Evolutionary conservation across 169 alveolate genomes (phyloP).

Genomic region (Plasmodium billcollinsi): DNA sequence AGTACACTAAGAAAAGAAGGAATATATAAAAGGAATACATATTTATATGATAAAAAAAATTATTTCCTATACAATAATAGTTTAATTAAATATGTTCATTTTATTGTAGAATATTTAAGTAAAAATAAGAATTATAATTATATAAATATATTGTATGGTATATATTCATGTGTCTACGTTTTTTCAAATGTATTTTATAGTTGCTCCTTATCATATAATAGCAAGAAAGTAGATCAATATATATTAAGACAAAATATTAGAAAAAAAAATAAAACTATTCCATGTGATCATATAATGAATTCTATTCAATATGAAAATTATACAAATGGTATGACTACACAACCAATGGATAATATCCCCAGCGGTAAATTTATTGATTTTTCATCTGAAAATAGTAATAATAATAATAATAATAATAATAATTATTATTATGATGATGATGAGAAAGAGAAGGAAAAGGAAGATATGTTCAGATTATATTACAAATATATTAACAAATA

Average conservation of each 20-base stretch:
- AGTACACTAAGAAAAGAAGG: slow-evolving; percentile 1
- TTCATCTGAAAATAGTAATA: background rate
- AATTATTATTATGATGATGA: background rate
- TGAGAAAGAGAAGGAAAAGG: background rate
- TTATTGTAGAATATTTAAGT: slow-evolving; percentile 22
- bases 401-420: background rate
- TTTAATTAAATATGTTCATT: slow-evolving; percentile 34
- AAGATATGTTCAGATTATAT: slow-evolving; percentile 1
- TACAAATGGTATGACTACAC: background rate
- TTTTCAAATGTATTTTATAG: slow-evolving; percentile 42
- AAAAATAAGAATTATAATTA: slow-evolving; percentile 13
- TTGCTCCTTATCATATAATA: slow-evolving; percentile 6
- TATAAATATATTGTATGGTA: slow-evolving; percentile 24
- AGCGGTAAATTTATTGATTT: too few species aligned
- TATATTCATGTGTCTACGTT: slow-evolving; percentile 28
- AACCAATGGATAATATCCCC: too few species aligned
- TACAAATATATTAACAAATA: slow-evolving; percentile 16
- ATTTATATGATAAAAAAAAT: background rate
- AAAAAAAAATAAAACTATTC: background rate
- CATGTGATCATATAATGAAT: background rate
- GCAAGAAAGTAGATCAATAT: slow-evolving; percentile 2
- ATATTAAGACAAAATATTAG: background rate
- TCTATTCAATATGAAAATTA: background rate
- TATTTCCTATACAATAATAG: background rate
- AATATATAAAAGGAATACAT: background rate